Conservation (phyloP, 768 basidiomycete genomes). For the Agaricus sinodeliciosus region DNA sequence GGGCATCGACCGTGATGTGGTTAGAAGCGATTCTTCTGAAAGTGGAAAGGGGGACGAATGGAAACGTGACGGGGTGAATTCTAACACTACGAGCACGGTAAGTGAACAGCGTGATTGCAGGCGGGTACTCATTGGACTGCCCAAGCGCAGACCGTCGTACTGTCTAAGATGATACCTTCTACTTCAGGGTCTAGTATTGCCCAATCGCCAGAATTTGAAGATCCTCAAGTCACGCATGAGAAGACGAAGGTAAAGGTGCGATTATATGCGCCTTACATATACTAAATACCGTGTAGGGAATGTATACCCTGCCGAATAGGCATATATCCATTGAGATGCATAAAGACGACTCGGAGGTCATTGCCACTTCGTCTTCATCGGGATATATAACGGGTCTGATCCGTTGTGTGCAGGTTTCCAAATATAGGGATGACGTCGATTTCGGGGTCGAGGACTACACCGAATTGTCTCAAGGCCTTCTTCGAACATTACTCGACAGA, state of each 20-base stretch:
- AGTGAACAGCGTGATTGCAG: background rate
- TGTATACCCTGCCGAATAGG: slow-evolving; percentile 4
- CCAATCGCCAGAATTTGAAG: slow-evolving; percentile 6
- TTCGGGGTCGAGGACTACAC: background rate
- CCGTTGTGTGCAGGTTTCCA: background rate
- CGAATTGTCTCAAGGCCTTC: background rate
- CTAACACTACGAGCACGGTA: background rate
- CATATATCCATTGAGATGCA: slow-evolving; percentile 7
- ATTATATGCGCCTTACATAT: background rate
- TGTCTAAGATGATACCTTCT: background rate
- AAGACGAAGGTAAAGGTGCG: background rate
- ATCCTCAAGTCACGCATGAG: background rate
- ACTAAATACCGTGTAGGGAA: background rate
- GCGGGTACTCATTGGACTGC: background rate
- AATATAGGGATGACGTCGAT: background rate
- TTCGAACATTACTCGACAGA: background rate
- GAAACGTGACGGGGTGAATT: background rate
- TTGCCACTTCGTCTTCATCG: background rate
- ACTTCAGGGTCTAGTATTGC: background rate
- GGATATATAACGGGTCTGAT: background rate
- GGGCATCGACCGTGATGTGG: background rate
- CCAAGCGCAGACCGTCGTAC: background rate
- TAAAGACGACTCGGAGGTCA: background rate
- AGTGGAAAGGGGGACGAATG: background rate
- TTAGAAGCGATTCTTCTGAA: background rate